Conservation (phyloP, 352 stramenopile species). For the Phytophthora pseudosyringae region DNA sequence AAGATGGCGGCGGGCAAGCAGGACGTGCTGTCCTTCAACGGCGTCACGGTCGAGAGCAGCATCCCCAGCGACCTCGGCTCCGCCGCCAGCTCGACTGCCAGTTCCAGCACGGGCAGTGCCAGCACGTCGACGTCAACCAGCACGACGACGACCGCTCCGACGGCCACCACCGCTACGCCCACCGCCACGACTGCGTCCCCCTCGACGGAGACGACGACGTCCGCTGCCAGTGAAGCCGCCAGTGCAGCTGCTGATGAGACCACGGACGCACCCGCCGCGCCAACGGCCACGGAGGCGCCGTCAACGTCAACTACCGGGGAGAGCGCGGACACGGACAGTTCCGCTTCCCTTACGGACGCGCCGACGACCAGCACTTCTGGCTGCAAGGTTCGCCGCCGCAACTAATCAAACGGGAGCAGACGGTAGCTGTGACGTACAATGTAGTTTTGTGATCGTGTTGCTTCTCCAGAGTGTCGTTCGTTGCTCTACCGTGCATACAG, state of each 20-base stretch:
- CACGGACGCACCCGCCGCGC: constrained; percentile 5
- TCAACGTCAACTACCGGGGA: constrained; percentile 1
- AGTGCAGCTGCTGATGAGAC: constrained; percentile 9
- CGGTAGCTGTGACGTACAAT: constrained; percentile 7
- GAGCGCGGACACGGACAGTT: constrained; percentile 1
- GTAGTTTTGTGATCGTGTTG: constrained; percentile 23
- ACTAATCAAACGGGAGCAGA: constrained; percentile 19
- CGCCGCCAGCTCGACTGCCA: constrained; percentile 21
- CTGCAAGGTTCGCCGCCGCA: constrained; percentile 43
- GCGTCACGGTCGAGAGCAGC: constrained; percentile 59
- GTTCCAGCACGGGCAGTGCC: constrained; percentile 13
- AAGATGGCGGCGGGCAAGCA: constrained; percentile 53
- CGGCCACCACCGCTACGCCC: constrained; percentile 19
- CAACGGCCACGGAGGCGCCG: neutral
- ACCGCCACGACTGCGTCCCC: constrained; percentile 15
- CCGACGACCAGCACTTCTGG: constrained; percentile 28
- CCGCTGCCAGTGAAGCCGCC: constrained; percentile 4
- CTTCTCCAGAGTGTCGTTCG: constrained; percentile 11
- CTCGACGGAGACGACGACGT: constrained; percentile 9
- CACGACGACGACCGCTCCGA: constrained; percentile 14
- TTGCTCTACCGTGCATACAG: constrained; percentile 43
- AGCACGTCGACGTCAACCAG: constrained; percentile 23
- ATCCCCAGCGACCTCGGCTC: constrained; percentile 42
- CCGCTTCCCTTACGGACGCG: constrained; percentile 18
- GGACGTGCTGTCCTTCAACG: constrained; percentile 72